Evolutionary conservation across 768 basidiomycete genomes (phyloP), one percentile per base, ranked within the genome.

Genomic region (Boletus rubroflammeus): DNA sequence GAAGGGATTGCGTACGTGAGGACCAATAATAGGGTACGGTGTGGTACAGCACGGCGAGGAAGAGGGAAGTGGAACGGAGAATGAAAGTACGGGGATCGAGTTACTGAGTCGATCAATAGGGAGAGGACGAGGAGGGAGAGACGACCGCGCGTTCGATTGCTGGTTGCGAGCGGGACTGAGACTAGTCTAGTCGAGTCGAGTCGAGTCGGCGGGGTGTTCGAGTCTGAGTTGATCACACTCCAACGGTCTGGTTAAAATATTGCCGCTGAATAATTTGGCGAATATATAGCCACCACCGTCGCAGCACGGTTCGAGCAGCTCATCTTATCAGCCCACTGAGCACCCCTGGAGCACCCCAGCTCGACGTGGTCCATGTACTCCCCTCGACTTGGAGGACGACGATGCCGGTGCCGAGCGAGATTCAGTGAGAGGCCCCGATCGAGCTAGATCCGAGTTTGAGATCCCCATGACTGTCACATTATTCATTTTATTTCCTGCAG

Each of bases 391-490:
- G 34, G 17, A 28, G 36, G 43, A 40, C 50, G 48, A 38, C 49
- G 46, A 47, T 29, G 52, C 63, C 64, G 67, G 66, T 63, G 60
- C 67, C 62, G 66, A 67, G 59, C 42, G 29, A 44, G 45, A 47
- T 32, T 6, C 21, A 34, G 40, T 19, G 47, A 48, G 53, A 45
- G 23, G 56, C 31, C 58, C 63, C 62, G 67, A 68, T 68, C 67
- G 60, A 47, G 44, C 41, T 48, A 62, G 69, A 70, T 68, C 67
- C 64, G 59, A 41, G 35, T 41, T 17, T 42, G 56, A 68, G 67
- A 70, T 70, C 57, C 51, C 47, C 50, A 34, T 19, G 31, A 47
- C 35, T 23, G 25, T 47, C 32, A 34, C 26, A 28, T 32, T 29
- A 47, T 44, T 29, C 34, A 58, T 42, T 28, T 38, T n/a, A 39